phyloP scores from a whole-genome alignment of 768 basidiomycete genomes.

The Boletus barrowsii region DNA sequence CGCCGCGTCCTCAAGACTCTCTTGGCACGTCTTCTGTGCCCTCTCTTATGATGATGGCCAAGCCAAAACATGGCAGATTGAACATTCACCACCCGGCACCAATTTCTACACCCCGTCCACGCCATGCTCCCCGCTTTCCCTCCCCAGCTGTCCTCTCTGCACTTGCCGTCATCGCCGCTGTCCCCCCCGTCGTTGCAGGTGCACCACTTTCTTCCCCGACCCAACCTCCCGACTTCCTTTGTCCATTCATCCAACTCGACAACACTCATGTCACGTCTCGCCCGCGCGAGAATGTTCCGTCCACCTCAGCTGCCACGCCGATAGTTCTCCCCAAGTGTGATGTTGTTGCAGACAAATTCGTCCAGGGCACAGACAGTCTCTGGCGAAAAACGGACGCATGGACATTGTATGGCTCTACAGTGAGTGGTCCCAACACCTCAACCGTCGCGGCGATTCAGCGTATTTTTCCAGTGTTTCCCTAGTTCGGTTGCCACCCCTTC shows the following conservation, averaged over 20 bases:
- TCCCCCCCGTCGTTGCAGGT: slow-evolving; percentile 44
- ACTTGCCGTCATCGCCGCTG: slow-evolving; percentile 53
- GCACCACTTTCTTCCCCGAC: slow-evolving; percentile 38
- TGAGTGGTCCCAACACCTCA: slow-evolving; percentile 32
- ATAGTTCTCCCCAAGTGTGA: background rate
- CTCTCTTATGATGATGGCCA: slow-evolving; percentile 53
- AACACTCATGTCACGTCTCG: background rate
- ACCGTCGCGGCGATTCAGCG: background rate
- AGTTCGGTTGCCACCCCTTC: slow-evolving; percentile 6
- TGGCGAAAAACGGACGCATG: slow-evolving; percentile 58
- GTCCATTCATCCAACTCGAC: slow-evolving; percentile 43
- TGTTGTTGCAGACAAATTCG: slow-evolving; percentile 54
- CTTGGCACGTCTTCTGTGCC: slow-evolving; percentile 36
- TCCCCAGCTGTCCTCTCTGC: slow-evolving; percentile 53
- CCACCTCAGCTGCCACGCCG: background rate
- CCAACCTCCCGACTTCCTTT: slow-evolving; percentile 57
- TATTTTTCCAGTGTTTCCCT: slow-evolving; percentile 16
- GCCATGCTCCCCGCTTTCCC: slow-evolving; percentile 29
- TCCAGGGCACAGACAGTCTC: slow-evolving; percentile 47
- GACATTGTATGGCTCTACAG: slow-evolving; percentile 69
- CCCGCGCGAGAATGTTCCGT: too few relatives aligned
- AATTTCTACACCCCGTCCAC: background rate
- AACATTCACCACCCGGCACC: background rate
- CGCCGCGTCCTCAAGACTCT: slow-evolving; percentile 33
- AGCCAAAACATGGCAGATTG: slow-evolving; percentile 42